Evolutionary conservation across 1,284 basidiomycete species (phyloP).

Genomic region (Schizophyllum commune): DNA sequence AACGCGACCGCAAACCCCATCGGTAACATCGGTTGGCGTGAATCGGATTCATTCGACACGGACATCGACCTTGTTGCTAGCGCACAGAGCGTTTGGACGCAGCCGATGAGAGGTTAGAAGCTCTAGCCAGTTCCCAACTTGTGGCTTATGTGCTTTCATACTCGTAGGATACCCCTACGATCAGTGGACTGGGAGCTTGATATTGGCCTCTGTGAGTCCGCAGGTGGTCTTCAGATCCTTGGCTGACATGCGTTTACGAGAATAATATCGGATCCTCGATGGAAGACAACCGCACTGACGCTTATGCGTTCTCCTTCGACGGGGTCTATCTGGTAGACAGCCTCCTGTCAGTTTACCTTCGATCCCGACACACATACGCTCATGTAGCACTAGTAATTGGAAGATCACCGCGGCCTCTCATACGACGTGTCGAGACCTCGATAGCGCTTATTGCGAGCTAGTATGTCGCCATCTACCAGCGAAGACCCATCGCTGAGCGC

Average conservation of each 20-base stretch:
- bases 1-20: background rate
- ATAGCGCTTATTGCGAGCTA: background rate
- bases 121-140: background rate
- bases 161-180: background rate
- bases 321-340: background rate
- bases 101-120: background rate
- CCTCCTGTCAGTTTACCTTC: background rate
- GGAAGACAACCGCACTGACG: background rate
- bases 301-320: background rate
- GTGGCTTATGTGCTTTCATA: background rate
- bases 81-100: background rate
- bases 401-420: background rate
- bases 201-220: background rate
- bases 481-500: background rate
- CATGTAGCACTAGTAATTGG: too few species aligned
- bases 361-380: too few species aligned
- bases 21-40: background rate
- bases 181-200: background rate
- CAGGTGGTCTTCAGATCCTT: too few species aligned
- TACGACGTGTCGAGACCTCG: background rate
- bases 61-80: background rate
- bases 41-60: background rate
- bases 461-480: background rate
- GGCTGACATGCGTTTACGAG: too few species aligned
- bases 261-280: background rate